Conservation (phyloP, 2,329 filamentous ascomycete species). For the Pochonia chlamydosporia region DNA sequence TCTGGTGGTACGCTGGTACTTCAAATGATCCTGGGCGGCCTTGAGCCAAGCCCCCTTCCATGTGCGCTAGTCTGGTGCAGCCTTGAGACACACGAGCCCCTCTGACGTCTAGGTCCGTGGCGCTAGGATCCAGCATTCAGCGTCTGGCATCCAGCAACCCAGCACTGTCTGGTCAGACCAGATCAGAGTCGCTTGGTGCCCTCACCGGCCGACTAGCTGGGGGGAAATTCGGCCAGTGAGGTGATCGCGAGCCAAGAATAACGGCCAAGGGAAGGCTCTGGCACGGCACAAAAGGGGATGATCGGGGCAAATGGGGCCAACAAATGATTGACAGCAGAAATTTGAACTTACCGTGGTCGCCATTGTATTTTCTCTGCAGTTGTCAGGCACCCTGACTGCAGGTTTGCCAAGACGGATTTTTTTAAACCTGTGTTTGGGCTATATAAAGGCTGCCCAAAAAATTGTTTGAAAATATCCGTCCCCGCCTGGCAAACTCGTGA, state of each 20-base stretch:
- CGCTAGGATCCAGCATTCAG: slow-evolving; percentile 7
- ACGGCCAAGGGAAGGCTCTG: too few species aligned
- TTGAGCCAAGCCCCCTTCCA: slow-evolving; percentile 17
- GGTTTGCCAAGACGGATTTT: not conserved
- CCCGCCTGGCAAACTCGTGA: not conserved
- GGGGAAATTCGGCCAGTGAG: too few species aligned
- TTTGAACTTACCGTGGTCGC: slow-evolving; percentile 30
- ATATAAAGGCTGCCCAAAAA: not conserved
- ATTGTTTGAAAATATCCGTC: not conserved
- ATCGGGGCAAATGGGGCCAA: slow-evolving; percentile 4
- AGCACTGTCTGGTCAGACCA: too few species aligned
- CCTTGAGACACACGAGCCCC: slow-evolving; percentile 31
- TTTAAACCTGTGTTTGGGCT: not conserved
- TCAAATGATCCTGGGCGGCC: too few species aligned
- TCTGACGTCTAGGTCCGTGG: slow-evolving; percentile 25
- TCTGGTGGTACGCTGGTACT: too few species aligned
- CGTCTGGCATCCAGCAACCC: too few species aligned
- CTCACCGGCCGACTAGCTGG: too few species aligned
- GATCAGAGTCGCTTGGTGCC: too few species aligned
- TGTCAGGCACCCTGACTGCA: too few species aligned
- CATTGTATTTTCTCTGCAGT: slow-evolving; percentile 21
- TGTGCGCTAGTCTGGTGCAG: slow-evolving; percentile 26
- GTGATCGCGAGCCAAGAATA: too few species aligned
- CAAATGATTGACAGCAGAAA: slow-evolving; percentile 7
- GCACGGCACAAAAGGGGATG: slow-evolving; percentile 1